Base-by-base conservation (phyloP, 73 alveolate species). In the Durusdinium trenchii region DNA sequence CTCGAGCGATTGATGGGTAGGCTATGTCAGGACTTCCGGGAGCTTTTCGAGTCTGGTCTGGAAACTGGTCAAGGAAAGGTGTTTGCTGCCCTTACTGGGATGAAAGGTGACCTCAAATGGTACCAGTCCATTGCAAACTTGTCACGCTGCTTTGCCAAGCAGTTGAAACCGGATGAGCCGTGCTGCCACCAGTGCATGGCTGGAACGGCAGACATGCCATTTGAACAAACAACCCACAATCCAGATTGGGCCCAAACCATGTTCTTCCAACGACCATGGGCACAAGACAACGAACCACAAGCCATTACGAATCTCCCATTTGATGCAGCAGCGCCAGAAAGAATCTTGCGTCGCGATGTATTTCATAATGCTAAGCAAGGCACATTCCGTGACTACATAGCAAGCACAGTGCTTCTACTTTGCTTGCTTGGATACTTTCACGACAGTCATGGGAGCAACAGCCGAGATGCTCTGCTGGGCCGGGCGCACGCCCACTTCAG, bases 161-260 rank as follows among this genome's bases (percentile, higher is more conserved):
- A 52, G 43, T 3, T 36, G 18, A 36, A 6, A 16, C 26, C 5
- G 0, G 94, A 5, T 35, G 57, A 3, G 3, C 14, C 30, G 57
- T 46, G 62, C 75, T 73, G 85, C 51, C 94, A 85, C 57, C 81
- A 85, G 60, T 85, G 94, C 57, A 3, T 35, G 23, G 94, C 94
- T 4, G 94, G 94, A 23, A 26, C 61, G 6, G 3, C 30, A 0
- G 54, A 38, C 3, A 3, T 16, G 57, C 94, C 94, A 26, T 85
- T 85, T 54, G 94, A 85, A 38, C 40, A 52, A 4, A 0, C 30
- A 23, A 6, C 38, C 12, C 35, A 52, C 6, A 4, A 4, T 0
- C 94, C 94, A 3, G 23, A 40, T n/a, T 85, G 94, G 94, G 47
- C 43, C 36, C 43, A 32, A 12, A 51, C 79, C 32, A 26, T 85